A percentile compares a stretch with the other conserved stretches of the same genome.
phyloP scores from a whole-genome alignment of 345 rosid genomes.

The Dipteronia sinensis region DNA sequence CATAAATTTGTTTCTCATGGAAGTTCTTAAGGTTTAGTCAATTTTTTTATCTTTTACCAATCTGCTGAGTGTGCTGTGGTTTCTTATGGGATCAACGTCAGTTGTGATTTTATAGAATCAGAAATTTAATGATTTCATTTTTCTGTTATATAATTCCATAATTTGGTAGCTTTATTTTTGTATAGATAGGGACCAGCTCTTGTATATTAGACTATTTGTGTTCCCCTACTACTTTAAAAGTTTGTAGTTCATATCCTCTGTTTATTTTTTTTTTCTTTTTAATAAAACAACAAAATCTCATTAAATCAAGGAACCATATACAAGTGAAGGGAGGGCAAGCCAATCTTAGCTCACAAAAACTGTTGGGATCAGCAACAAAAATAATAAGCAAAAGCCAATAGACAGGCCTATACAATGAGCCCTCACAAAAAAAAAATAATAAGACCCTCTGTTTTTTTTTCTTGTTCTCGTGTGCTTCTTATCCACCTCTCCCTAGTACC shows the following conservation, averaged over 20 bases:
- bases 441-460: no score
- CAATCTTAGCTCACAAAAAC: no score
- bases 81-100: neutral
- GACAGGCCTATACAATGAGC: no score
- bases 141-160: slow-evolving; percentile 1
- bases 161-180: neutral
- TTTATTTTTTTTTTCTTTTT: neutral
- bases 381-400: no score
- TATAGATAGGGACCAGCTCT: neutral
- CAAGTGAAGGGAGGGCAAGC: no score
- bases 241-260: neutral
- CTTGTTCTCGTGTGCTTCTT: no score
- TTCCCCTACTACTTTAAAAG: no score
- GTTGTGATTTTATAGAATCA: neutral
- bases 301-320: no score
- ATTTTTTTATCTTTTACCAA: neutral
- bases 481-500: no score
- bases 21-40: neutral
- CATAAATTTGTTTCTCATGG: neutral
- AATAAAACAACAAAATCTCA: no score
- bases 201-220: neutral
- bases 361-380: no score
- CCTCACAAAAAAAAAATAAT: no score
- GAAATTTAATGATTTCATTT: neutral
- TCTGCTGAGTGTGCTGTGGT: neutral